Evolutionary conservation across 2,329 filamentous ascomycete genomes (phyloP), one percentile per base, ranked within the genome.

Genomic region (Calycina herbarum): DNA sequence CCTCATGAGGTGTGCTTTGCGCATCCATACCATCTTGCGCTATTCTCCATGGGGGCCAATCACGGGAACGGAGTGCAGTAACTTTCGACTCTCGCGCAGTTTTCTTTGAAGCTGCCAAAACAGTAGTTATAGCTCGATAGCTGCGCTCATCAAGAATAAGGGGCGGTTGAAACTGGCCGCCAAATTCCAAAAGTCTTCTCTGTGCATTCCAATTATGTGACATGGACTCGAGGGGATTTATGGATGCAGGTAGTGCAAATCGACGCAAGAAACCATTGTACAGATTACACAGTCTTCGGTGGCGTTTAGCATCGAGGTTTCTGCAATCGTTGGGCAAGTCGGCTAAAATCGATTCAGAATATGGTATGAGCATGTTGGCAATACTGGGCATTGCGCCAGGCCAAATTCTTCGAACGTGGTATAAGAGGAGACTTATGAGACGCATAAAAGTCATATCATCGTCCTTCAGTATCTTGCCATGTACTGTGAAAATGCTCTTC

Each of bases 1-100:
- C 83, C 31, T 86, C 83, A 57, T 84, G 80, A 0, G 77, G 78
- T 5, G 80, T 79, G 61, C 81, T 79, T 61, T 77, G 79, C 68
- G 86, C 86, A 72, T 89, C 87, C 67, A 85, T 82, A 1, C 86
- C 86, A 71, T 89, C 84, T 65, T 83, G 81, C 11, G 83, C 79
- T 45, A 80, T 78, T 63, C 85, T 77, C 75, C 87, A 89, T 0
- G 87, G 87, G 10, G 87, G 87, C 87, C 86, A 89, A 1, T 80
- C 81, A 60, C 81, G 79, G 1, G 79, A 77, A 64, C 86, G 80
- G 33, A 84, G 81, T 24, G 76, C 69, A 1, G 83, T 80, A 38
- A 81, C 82, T 40, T 79, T 80, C 15, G 75, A 77, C 74, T 89
- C 87, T 5, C 76, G 76, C 6, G 76, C 72, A 8, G 82, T 83